Percentiles rank a stretch among this genome's conserved stretches.
phyloP scores from a whole-genome alignment of 352 stramenopile species.

The Pseudoperonospora humuli region DNA sequence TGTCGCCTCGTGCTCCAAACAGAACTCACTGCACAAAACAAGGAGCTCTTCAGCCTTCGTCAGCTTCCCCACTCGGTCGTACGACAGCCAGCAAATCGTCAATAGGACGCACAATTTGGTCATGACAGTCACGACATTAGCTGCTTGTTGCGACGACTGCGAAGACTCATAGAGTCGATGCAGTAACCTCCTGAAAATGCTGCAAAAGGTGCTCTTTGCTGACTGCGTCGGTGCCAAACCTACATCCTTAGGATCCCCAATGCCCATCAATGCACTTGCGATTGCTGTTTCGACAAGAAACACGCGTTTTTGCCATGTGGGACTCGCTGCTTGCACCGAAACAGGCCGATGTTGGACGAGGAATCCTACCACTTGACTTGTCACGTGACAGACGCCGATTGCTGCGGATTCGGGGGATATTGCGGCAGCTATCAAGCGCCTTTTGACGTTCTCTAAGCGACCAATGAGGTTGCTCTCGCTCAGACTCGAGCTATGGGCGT shows the following conservation, averaged over 20 bases:
- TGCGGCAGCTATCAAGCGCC: conserved; percentile 7
- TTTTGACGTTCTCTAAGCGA: conserved; percentile 8
- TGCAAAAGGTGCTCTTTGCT: conserved; percentile 14
- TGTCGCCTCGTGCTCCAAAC: conserved; percentile 1
- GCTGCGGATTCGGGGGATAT: conserved; percentile 2
- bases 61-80: conserved; percentile 15
- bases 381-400: conserved; percentile 18
- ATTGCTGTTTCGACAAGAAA: conserved; percentile 21
- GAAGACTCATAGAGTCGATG: conserved; percentile 1
- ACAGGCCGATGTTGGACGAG: conserved; percentile 12
- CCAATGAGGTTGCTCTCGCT: conserved; percentile 13
- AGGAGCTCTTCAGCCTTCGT: conserved; percentile 22
- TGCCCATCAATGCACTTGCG: conserved; percentile 2
- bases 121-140: conserved; percentile 5
- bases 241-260: neutral
- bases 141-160: neutral
- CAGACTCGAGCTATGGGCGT: conserved; percentile 3
- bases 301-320: conserved; percentile 19
- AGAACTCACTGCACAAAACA: conserved; percentile 8
- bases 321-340: conserved; percentile 1
- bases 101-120: conserved; percentile 24
- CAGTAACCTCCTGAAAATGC: conserved; percentile 16
- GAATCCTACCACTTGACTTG: conserved; percentile 15
- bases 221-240: conserved; percentile 2
- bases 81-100: conserved; percentile 26